phyloP scores from a whole-genome alignment of 148 eudicot genomes.

The Rhododendron simsii region DNA sequence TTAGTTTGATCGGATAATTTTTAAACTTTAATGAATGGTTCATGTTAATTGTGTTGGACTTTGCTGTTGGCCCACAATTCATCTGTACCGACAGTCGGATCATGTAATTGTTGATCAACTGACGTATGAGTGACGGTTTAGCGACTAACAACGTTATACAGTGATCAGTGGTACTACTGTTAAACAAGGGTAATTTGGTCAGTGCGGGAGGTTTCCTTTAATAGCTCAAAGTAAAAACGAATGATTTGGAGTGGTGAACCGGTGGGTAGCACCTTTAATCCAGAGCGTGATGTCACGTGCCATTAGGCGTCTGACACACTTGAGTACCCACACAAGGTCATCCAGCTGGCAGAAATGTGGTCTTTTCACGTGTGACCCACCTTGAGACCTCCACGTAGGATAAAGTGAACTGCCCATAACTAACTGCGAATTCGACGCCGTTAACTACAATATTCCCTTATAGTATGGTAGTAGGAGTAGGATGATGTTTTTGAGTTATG shows the following conservation, averaged over 20 bases:
- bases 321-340: background rate
- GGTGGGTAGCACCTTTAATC: background rate
- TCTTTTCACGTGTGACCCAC: background rate
- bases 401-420: background rate
- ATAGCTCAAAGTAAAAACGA: background rate
- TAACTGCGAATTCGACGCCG: background rate
- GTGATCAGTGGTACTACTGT: background rate
- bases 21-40: too few species aligned
- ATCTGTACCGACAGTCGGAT: too few species aligned
- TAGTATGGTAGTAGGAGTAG: too few species aligned
- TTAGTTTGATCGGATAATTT: too few species aligned
- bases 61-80: too few species aligned
- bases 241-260: background rate
- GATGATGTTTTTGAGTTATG: background rate
- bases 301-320: conserved; percentile 12
- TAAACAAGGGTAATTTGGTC: background rate
- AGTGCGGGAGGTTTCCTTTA: background rate
- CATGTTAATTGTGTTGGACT: too few species aligned
- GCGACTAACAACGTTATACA: background rate
- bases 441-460: background rate
- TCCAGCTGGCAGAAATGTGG: conserved; percentile 14
- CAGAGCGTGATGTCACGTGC: conserved; percentile 10
- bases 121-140: background rate
- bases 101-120: background rate
- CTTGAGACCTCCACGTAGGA: conserved; percentile 2